Base-by-base conservation (phyloP, 371 early-diverging fungal genomes). In the Lichtheimia ornata region DNA sequence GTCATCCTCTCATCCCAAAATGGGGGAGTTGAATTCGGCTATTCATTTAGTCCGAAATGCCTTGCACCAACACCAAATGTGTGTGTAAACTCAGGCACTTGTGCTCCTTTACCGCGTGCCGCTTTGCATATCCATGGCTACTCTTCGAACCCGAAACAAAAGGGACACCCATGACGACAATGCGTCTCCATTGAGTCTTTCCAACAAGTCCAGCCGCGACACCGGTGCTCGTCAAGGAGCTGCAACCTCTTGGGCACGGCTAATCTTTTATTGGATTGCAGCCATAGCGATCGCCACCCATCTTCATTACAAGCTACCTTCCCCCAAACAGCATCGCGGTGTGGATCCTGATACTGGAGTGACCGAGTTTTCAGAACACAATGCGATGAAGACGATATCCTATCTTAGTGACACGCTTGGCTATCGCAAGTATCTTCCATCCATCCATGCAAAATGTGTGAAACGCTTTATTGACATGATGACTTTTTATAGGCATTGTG, bases 341-440 rank as follows among this genome's bases (percentile, higher is more conserved):
- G 62, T 66, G 18, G 63, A 73, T 50, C 70, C 74, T 1, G 30
- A 50, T 1, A 77, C 79, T 13, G 76, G 81, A 25, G 1, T 42
- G 65, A 25, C 51, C 65, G 11, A 77, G 51, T 87, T 87, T 57
- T 87, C 86, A 15, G 88, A 87, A 59, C 66, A 70, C 43, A 85
- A 83, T 56, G 85, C 82, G 12, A 72, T 82, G 40, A 61, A 70
- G 25, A 69, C 77, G 5, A 80, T 83, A 9, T 65, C 79, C 14
- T 75, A 82, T 49, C 62, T 88, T 28, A 72, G 82, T 27, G 71
- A 77, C 15, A 75, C 82, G 5, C 72, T 86, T 58, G 86, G 88
- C n/a, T 79, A 81, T 50, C 78, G 86, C 63, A 67, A 79, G 66
- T 62, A 64, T n/a, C 27, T 35, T 43, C 7, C 50, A 52, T 43